Percentiles rank a stretch among this genome's conserved stretches.
Evolutionary conservation across 208 protist species (phyloP).

Genomic region (Sergeia podlipaevii): DNA sequence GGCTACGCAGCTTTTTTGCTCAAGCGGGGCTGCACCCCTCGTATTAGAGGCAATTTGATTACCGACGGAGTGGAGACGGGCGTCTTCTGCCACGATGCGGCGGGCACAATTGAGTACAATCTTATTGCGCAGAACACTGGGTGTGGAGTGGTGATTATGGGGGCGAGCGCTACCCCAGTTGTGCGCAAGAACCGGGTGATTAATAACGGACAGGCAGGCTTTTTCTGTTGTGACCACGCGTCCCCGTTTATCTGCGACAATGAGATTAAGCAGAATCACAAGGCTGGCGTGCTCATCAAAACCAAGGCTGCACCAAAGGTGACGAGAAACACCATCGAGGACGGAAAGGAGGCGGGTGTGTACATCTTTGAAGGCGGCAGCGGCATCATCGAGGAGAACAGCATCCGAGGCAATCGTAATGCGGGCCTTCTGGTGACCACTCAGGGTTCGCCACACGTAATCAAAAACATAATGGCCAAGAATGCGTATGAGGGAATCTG

Average conservation of each 20-base stretch:
- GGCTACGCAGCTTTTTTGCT: conserved; percentile 82
- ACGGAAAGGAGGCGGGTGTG: conserved; percentile 83
- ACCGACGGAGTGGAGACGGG: conserved; percentile 66
- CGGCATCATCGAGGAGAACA: conserved; percentile 78
- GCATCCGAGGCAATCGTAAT: conserved; percentile 66
- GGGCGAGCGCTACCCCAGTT: conserved; percentile 35
- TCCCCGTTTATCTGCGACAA: conserved; percentile 69
- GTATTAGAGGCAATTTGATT: conserved; percentile 63
- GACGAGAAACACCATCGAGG: conserved; percentile 60
- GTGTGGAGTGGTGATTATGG: conserved; percentile 79
- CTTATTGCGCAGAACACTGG: conserved; percentile 72
- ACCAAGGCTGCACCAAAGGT: conserved; percentile 61
- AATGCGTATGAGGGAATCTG: conserved; percentile 89
- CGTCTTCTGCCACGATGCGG: conserved; percentile 82
- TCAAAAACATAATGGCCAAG: conserved; percentile 60
- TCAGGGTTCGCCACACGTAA: conserved; percentile 52
- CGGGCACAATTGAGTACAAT: conserved; percentile 75
- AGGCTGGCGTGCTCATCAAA: conserved; percentile 85
- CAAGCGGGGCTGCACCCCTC: conserved; percentile 44
- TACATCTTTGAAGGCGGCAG: conserved; percentile 81
- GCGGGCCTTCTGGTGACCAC: conserved; percentile 86
- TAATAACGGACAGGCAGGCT: conserved; percentile 67
- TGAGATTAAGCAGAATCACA: conserved; percentile 63
- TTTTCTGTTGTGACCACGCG: conserved; percentile 77
- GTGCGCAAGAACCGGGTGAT: conserved; percentile 67